Base-by-base conservation (phyloP, 306 rosid species). In the Glycyrrhiza uralensis region DNA sequence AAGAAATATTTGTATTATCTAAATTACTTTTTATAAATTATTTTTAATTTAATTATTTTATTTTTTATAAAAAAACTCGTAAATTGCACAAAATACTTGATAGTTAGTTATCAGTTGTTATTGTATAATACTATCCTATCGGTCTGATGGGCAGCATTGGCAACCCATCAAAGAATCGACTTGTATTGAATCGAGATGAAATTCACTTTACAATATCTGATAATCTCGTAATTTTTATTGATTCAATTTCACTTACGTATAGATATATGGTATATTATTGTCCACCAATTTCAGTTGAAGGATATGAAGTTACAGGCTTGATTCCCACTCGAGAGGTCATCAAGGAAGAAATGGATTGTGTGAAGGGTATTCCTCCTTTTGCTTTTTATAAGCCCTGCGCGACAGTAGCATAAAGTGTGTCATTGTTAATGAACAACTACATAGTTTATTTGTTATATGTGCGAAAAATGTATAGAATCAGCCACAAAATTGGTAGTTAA, bases 271-370 rank as follows among this genome's bases (percentile, higher is more conserved):
- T 61, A 68, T 24, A 59, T 54, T 36, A 45, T 51, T 30, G 22
- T 41, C n/a, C 28, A 11, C 6, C 41, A 39, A 49, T 66, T 10
- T 17, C 45, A 7, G 26, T 30, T 45, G 22, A 23, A 24, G 59
- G 4, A 51, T 15, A 19, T 51, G 9, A 63, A 10, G 66, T 44
- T 2, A 29, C 58, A 36, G 33, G 26, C 15, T 55, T 17, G 50
- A 44, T 45, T 46, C 36, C 29, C 51, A 18, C 56, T 29, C 1
- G 14, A 35, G 58, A 38, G 30, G 71, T 47, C 47, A 52, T 89
- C 89, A 89, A 57, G 96, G 96, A 74, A 89, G 90, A 85, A 90
- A 88, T 39, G 96, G 96, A 83, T 90, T 86, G 85, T 90, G 90
- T 23, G 96, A 90, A 72, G 92, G 92, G 80, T 85, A 85, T 18